These are phyloP conservation scores for Breviolum minutum DNA, from an alignment of 73 alveolate species.

Conservation along the genomic window DNA sequence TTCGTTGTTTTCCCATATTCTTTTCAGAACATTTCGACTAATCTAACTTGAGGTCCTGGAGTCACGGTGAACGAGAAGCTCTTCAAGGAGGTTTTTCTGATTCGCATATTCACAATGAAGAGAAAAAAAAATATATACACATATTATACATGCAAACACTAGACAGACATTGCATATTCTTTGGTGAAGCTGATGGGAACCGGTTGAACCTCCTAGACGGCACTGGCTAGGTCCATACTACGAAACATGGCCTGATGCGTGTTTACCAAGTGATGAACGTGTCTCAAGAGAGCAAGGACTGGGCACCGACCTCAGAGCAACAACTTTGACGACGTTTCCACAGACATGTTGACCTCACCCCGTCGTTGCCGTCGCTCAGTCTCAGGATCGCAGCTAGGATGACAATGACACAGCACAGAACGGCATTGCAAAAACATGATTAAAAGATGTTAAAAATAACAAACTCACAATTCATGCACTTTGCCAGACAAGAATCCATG, in stretches of 20 bases:
- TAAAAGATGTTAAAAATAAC: no score
- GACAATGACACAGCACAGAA: no score
- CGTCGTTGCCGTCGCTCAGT: background rate
- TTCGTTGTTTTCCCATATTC: background rate
- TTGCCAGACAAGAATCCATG: no score
- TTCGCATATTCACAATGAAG: no score
- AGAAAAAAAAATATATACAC: no score
- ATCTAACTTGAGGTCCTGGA: slow-evolving; percentile 34
- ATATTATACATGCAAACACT: no score
- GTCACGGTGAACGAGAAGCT: slow-evolving; percentile 64
- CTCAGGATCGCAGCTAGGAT: background rate
- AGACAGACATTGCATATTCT: no score
- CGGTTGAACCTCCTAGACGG: no score
- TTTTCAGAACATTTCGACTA: background rate
- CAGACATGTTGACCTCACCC: background rate
- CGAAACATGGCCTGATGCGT: slow-evolving; percentile 92
- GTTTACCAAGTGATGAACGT: slow-evolving; percentile 92
- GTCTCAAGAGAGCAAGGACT: slow-evolving; percentile 88
- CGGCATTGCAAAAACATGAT: no score
- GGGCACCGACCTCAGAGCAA: slow-evolving; percentile 31
- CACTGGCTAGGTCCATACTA: slow-evolving; percentile 55
- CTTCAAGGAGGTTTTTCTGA: slow-evolving; percentile 53
- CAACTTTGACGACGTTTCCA: background rate
- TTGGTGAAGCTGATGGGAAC: no score
- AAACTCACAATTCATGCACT: no score